Evolutionary conservation across 1,284 basidiomycete genomes (phyloP).

Genomic region (Pulchroboletus neoregius): DNA sequence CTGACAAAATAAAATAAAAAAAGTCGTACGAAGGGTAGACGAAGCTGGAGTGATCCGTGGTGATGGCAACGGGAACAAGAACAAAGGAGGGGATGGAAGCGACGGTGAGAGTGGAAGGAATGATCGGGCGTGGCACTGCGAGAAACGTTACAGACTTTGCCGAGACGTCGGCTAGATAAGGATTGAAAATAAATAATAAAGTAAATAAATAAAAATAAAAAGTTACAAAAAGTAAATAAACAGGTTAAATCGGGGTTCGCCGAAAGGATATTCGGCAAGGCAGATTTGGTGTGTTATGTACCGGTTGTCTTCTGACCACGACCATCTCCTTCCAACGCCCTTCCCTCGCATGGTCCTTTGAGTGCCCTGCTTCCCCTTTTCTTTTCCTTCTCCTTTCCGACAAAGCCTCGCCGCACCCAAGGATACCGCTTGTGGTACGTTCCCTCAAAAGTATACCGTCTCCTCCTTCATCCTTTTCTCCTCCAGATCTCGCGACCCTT

Average conservation of each 20-base stretch:
- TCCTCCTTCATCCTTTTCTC: neutral
- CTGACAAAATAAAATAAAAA: neutral
- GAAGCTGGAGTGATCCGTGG: conserved; percentile 10
- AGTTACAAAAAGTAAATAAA: conserved; percentile 2
- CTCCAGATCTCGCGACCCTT: conserved; percentile 91
- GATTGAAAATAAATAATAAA: conserved; percentile 10
- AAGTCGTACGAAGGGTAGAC: neutral
- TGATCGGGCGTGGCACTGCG: conserved; percentile 18
- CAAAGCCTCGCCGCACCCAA: conserved; percentile 59
- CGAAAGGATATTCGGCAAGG: conserved; percentile 24
- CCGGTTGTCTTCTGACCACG: conserved; percentile 29
- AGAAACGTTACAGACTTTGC: conserved; percentile 18
- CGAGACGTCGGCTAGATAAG: conserved; percentile 34
- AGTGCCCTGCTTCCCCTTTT: conserved; percentile 37
- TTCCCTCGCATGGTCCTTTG: conserved; percentile 37
- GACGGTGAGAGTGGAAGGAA: conserved; percentile 3
- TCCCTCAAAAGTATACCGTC: neutral
- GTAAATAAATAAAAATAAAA: conserved; percentile 12
- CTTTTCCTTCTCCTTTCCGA: conserved; percentile 33
- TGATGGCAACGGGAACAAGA: conserved; percentile 2
- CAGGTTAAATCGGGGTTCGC: conserved; percentile 22
- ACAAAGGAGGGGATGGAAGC: neutral
- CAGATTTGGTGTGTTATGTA: conserved; percentile 28
- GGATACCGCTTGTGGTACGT: conserved; percentile 74
- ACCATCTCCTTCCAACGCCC: conserved; percentile 18